phyloP scores from a whole-genome alignment of 805 yeast species.

The Kodamaea leandrae region DNA sequence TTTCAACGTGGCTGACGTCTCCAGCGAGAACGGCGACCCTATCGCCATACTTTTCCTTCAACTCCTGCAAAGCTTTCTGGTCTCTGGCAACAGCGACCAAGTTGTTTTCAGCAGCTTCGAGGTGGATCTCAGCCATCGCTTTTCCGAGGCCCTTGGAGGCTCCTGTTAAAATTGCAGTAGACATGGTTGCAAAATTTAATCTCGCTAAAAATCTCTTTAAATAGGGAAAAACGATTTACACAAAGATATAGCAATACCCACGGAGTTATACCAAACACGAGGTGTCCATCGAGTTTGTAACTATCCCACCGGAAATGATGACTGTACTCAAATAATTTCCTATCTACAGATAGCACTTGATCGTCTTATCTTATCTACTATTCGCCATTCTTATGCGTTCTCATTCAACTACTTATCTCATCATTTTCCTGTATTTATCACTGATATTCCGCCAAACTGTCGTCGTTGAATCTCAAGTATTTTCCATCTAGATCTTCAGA shows the following conservation, averaged over 20 bases:
- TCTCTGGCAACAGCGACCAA: slow-evolving; percentile 77
- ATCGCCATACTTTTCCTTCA: slow-evolving; percentile 45
- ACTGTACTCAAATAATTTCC: too few species aligned
- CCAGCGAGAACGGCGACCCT: slow-evolving; percentile 54
- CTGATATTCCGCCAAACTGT: background rate
- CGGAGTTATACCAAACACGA: too few species aligned
- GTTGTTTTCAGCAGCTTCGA: slow-evolving; percentile 36
- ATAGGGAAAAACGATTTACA: too few species aligned
- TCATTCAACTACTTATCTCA: background rate
- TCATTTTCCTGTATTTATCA: background rate
- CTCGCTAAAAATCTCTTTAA: too few species aligned
- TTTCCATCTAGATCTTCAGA: slow-evolving; percentile 58
- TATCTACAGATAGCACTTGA: too few species aligned
- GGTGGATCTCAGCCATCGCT: slow-evolving; percentile 57
- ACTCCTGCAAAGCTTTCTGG: slow-evolving; percentile 41
- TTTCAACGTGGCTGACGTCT: slow-evolving; percentile 52
- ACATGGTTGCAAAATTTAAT: too few species aligned
- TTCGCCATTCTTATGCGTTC: too few species aligned
- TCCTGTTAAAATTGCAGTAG: slow-evolving; percentile 53
- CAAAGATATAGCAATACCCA: too few species aligned
- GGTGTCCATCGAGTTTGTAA: too few species aligned
- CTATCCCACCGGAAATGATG: too few species aligned
- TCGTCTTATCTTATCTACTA: too few species aligned
- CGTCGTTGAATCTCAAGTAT: slow-evolving; percentile 62
- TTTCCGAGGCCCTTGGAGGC: slow-evolving; percentile 81